phyloP scores from a whole-genome alignment of 306 rosid genomes.

The Lagenaria siceraria region DNA sequence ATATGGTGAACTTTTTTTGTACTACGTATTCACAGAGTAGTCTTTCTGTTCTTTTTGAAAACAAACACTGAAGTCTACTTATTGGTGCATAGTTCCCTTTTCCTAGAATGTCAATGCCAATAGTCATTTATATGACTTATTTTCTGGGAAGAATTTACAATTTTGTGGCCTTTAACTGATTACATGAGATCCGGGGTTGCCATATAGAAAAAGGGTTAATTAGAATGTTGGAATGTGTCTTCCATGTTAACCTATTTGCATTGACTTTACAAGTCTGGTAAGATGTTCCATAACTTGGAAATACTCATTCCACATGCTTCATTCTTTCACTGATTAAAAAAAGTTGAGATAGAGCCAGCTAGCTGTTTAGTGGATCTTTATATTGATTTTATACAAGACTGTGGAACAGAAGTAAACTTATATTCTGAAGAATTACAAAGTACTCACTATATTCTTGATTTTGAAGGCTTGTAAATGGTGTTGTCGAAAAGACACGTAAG shows the following conservation, averaged over 20 bases:
- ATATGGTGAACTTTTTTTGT: not conserved
- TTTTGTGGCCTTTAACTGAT: not conserved
- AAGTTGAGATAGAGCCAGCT: not conserved
- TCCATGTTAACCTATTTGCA: not conserved
- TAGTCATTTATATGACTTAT: not conserved
- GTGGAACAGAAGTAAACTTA: not conserved
- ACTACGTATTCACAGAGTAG: not conserved
- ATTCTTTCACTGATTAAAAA: not conserved
- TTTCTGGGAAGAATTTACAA: not conserved
- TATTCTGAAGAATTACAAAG: not conserved
- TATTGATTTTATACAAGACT: not conserved
- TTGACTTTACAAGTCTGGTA: not conserved
- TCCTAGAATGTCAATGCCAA: not conserved
- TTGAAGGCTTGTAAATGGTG: constrained; percentile 79
- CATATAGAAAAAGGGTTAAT: not conserved
- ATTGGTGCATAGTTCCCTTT: not conserved
- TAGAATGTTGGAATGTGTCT: not conserved
- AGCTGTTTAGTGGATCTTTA: not conserved
- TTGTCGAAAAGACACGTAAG: constrained; percentile 78
- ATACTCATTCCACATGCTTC: not conserved
- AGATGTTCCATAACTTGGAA: not conserved
- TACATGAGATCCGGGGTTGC: not conserved
- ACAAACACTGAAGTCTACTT: not conserved
- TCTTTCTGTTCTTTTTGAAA: not conserved
- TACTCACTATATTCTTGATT: not conserved